Base-by-base conservation (phyloP, 345 rosid genomes). In the Eucalyptus caleyi region DNA sequence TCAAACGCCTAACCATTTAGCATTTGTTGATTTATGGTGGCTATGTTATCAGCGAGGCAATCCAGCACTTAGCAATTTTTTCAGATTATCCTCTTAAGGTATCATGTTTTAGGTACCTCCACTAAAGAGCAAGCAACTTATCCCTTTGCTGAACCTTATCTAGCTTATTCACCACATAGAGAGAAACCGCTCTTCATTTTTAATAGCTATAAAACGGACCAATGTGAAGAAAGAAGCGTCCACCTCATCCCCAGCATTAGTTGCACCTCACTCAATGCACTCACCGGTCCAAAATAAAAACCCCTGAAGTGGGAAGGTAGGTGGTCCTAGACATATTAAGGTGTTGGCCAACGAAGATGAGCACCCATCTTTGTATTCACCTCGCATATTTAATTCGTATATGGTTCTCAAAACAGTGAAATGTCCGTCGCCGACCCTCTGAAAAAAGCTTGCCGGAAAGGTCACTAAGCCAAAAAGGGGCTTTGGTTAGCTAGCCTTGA, bases 301-400 rank as follows among this genome's bases (percentile, higher is more conserved):
- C 26, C 88, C 86, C 89, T 45, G 34, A 83, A 92, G 54, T 45
- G 80, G 91, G 89, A 88, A 86, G 90, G 80, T 82, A 80, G 87
- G 89, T 91, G 90, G 90, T 88, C 93, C 91, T 88, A 90, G 91
- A 92, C 83, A 90, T 37, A 37, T 18, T 11, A 16, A 49, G 56
- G 56, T 86, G 83, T 37, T 37, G 47, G 47, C 83, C 83, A 77
- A 77, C 83, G 45, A 37, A 77, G 47, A 77, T 77, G 83, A 77
- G 83, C 83, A 37, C 83, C 82, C 83, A 77, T 77, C 47, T 21
- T 77, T 77, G 83, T 40, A 77, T 37, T 77, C 83, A 21, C 45
- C 45, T 19, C 15, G 47, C 23, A 77, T 77, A 37, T 37, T 77
- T 37, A 77, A 77, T 77, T 40, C 47, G 5, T 11, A 19, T 37